Evolutionary conservation across 352 stramenopile genomes (phyloP).

Genomic region (Blastocystis sp.): DNA sequence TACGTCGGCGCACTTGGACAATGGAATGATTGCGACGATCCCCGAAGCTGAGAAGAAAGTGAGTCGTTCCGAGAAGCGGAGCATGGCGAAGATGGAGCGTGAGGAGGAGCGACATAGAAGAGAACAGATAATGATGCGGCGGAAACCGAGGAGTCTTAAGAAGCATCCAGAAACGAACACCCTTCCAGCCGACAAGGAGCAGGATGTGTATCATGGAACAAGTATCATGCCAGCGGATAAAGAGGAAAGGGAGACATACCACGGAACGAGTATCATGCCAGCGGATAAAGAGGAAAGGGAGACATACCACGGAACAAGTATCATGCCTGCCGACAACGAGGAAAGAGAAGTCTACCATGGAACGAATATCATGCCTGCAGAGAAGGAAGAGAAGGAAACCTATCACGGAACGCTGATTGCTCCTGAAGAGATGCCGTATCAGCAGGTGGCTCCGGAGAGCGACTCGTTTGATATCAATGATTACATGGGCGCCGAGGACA

Average conservation of each 20-base stretch:
- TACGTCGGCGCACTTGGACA: background rate
- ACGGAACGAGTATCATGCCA: background rate
- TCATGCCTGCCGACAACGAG: background rate
- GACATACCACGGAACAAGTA: background rate
- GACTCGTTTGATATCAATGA: background rate
- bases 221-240: background rate
- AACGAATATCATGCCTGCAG: background rate
- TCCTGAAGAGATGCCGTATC: background rate
- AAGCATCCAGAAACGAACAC: too few relatives aligned
- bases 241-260: background rate
- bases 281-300: background rate
- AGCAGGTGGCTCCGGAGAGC: background rate
- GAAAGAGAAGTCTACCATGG: background rate
- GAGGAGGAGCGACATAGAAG: too few relatives aligned
- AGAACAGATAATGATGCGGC: too few relatives aligned
- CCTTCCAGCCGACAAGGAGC: background rate
- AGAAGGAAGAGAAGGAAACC: background rate
- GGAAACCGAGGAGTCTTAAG: too few relatives aligned
- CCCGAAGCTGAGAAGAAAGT: background rate
- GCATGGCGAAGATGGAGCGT: too few relatives aligned
- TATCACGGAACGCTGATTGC: background rate
- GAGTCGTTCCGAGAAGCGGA: too few relatives aligned
- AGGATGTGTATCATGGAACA: background rate
- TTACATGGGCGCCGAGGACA: background rate
- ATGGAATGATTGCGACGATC: too few relatives aligned